Conservation (phyloP, 2,329 filamentous ascomycete genomes). For the Teratosphaeriaceae sp. region DNA sequence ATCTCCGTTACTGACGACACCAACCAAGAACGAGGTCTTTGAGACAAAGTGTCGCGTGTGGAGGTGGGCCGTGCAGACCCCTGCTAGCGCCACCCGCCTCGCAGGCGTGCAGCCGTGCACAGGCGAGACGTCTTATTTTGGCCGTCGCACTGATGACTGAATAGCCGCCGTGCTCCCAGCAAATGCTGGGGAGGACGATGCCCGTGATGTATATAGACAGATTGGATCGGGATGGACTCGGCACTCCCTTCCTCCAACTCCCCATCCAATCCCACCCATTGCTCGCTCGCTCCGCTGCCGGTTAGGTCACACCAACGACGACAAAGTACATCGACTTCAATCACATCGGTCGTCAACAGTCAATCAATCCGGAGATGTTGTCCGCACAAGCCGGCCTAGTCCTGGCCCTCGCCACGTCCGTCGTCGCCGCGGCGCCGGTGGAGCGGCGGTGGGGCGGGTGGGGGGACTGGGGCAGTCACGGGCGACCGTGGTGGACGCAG, state of each 20-base stretch:
- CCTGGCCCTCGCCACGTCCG: conserved; percentile 12
- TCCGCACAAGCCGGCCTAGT: conserved; percentile 17
- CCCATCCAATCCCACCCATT: conserved; percentile 2
- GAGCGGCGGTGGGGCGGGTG: conserved; percentile 14
- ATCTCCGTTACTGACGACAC: background rate
- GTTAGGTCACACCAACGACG: background rate
- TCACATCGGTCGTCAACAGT: background rate
- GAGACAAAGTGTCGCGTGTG: background rate
- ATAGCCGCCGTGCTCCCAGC: conserved; percentile 3
- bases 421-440: conserved; percentile 16
- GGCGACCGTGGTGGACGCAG: conserved; percentile 9
- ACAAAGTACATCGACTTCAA: background rate
- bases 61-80: conserved; percentile 2
- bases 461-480: background rate
- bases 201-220: conserved; percentile 26
- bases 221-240: too few species aligned
- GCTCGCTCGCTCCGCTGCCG: background rate
- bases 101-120: background rate
- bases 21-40: background rate
- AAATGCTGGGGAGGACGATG: conserved; percentile 4
- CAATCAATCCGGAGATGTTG: conserved; percentile 16
- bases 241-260: background rate
- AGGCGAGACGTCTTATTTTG: conserved; percentile 8
- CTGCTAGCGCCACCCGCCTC: conserved; percentile 3
- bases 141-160: background rate